phyloP scores from a whole-genome alignment of 169 alveolate species.

The Eimeria tenella region DNA sequence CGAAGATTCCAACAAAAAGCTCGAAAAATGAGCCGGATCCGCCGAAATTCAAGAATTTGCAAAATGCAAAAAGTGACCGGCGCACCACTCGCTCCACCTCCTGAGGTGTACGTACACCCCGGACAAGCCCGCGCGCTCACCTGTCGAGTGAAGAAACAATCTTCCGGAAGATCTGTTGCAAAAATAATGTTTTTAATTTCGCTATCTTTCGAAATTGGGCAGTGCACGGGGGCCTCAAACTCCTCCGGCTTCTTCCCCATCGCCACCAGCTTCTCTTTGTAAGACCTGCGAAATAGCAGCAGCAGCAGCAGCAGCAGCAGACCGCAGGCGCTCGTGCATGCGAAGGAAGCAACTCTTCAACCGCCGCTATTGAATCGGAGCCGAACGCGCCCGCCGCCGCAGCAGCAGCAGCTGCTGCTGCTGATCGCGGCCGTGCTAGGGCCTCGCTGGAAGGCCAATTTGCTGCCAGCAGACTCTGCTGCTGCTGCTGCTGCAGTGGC shows the following conservation, averaged over 20 bases:
- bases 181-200: slow-evolving; percentile 38
- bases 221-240: slow-evolving; percentile 51
- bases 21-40: background rate
- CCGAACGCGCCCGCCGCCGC: too few species aligned
- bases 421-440: too few species aligned
- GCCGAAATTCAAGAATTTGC: background rate
- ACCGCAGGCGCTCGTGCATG: too few species aligned
- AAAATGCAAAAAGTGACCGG: too few species aligned
- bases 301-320: too few species aligned
- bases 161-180: slow-evolving; percentile 70
- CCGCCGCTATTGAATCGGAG: too few species aligned
- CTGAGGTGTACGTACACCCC: background rate
- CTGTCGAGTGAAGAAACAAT: slow-evolving; percentile 65
- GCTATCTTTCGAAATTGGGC: slow-evolving; percentile 45
- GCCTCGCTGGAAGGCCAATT: too few species aligned
- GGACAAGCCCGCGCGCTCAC: background rate
- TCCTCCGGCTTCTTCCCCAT: slow-evolving; percentile 64
- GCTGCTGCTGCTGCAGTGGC: background rate
- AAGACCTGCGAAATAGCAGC: background rate
- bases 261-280: slow-evolving; percentile 8
- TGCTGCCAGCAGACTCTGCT: too few species aligned
- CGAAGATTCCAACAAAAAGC: background rate
- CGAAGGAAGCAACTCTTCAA: too few species aligned
- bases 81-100: too few species aligned
- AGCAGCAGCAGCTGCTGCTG: too few species aligned